phyloP scores from a whole-genome alignment of 495 filamentous ascomycete species.

The Talaromyces proteolyticus region DNA sequence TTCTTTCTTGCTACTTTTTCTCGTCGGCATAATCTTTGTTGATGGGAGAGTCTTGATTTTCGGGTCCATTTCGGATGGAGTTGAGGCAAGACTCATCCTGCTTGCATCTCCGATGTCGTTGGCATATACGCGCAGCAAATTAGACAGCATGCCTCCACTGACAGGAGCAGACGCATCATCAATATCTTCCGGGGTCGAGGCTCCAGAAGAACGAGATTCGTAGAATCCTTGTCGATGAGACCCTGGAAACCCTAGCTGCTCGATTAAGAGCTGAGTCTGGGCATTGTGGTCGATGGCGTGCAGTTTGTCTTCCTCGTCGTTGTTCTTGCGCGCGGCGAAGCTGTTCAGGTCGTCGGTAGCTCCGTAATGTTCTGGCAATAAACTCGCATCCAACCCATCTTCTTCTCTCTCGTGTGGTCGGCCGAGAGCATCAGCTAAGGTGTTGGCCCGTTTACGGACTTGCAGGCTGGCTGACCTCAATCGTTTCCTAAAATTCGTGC shows the following conservation, averaged over 20 bases:
- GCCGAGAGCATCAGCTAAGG: slow-evolving; percentile 18
- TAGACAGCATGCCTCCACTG: slow-evolving; percentile 19
- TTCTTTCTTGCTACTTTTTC: slow-evolving; percentile 10
- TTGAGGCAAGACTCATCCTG: slow-evolving; percentile 18
- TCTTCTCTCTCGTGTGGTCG: slow-evolving; percentile 20
- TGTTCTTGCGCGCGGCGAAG: slow-evolving; percentile 12
- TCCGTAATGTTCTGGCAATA: slow-evolving; percentile 20
- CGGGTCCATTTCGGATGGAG: slow-evolving; percentile 12
- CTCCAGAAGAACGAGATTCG: slow-evolving; percentile 14
- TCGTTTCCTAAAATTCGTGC: slow-evolving; percentile 6
- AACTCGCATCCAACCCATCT: slow-evolving; percentile 20
- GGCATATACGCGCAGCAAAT: slow-evolving; percentile 23
- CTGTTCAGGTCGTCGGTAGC: slow-evolving; percentile 22
- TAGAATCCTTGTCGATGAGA: not conserved
- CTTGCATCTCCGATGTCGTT: slow-evolving; percentile 16
- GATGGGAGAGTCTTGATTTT: slow-evolving; percentile 8
- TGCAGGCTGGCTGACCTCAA: slow-evolving; percentile 20
- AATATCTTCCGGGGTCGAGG: slow-evolving; percentile 14
- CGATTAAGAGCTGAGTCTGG: slow-evolving; percentile 20
- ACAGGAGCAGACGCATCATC: slow-evolving; percentile 11
- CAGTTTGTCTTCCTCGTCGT: slow-evolving; percentile 12
- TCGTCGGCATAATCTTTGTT: slow-evolving; percentile 12
- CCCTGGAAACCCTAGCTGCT: slow-evolving; percentile 14
- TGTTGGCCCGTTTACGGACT: slow-evolving; percentile 13
- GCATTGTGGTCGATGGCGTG: slow-evolving; percentile 10